Evolutionary conservation across 257 asterid species (phyloP).

Genomic region (Mitragyna speciosa): DNA sequence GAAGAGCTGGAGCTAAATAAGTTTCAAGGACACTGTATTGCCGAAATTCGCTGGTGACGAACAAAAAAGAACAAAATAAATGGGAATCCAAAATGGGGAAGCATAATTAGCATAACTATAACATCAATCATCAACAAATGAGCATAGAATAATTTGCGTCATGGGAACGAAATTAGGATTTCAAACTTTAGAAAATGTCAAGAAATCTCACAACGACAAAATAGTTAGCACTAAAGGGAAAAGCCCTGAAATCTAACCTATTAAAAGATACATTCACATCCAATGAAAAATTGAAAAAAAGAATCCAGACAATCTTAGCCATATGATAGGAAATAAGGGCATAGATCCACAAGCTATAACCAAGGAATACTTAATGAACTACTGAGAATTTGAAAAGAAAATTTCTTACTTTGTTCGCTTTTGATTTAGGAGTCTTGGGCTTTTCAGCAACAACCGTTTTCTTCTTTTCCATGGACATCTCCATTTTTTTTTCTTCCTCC

Average conservation of each 20-base stretch:
- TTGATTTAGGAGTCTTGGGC: not conserved
- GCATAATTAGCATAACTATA: not conserved
- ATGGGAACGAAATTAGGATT: not conserved
- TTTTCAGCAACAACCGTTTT: conserved; percentile 5
- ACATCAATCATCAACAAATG: not conserved
- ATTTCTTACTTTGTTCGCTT: not conserved
- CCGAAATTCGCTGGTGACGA: not conserved
- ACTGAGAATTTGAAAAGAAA: not conserved
- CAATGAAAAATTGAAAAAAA: too few relatives aligned
- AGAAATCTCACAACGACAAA: not conserved
- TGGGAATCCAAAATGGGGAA: not conserved
- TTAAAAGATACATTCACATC: not conserved
- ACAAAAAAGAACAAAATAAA: not conserved
- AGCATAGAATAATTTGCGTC: too few relatives aligned
- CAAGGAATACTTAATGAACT: too few relatives aligned
- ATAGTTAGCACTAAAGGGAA: not conserved
- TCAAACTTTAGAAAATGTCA: not conserved
- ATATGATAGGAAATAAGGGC: too few relatives aligned
- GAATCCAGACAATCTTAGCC: too few relatives aligned
- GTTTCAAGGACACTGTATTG: not conserved
- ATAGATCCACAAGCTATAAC: too few relatives aligned
- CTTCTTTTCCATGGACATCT: conserved; percentile 21
- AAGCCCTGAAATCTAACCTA: too few relatives aligned
- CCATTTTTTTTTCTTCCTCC: conserved; percentile 29
- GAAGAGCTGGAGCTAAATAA: not conserved